These are phyloP conservation scores for Globisporangium middletonii DNA, from an alignment of 352 stramenopile genomes.

Conservation along the genomic window DNA sequence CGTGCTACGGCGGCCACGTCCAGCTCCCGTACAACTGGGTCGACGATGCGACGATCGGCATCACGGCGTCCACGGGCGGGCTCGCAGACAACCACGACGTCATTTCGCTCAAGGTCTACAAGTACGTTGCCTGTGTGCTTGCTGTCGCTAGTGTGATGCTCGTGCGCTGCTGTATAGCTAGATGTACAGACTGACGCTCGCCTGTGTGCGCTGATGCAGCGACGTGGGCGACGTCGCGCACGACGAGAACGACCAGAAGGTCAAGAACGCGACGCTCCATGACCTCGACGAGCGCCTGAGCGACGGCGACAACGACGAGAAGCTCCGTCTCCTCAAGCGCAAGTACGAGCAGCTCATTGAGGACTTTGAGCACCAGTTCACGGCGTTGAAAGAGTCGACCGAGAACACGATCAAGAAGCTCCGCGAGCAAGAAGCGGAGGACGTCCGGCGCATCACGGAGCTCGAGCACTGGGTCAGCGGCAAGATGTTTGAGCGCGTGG, in stretches of 20 bases:
- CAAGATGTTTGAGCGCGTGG: conserved; percentile 49
- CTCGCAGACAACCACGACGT: conserved; percentile 84
- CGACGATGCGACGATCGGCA: conserved; percentile 56
- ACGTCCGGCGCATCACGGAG: conserved; percentile 62
- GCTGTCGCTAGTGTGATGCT: background rate
- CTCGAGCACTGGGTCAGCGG: conserved; percentile 66
- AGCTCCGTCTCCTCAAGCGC: conserved; percentile 61
- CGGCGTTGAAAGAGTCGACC: conserved; percentile 73
- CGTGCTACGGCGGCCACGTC: conserved; percentile 54
- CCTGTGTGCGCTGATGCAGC: conserved; percentile 20
- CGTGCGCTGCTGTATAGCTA: background rate
- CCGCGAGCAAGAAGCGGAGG: conserved; percentile 56
- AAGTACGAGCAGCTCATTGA: conserved; percentile 79
- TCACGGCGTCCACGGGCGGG: conserved; percentile 77
- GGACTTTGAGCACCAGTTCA: conserved; percentile 84
- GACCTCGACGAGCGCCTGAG: conserved; percentile 42
- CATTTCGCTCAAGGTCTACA: conserved; percentile 64
- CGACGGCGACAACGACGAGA: conserved; percentile 50
- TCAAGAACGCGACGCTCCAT: conserved; percentile 45
- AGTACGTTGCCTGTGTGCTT: conserved; percentile 37
- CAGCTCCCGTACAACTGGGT: conserved; percentile 49
- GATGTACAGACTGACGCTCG: background rate
- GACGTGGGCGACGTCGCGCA: conserved; percentile 58
- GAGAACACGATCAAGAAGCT: conserved; percentile 81
- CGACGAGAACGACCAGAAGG: conserved; percentile 46